Conservation (phyloP, 2,329 filamentous ascomycete species). For the Trichoderma polysporum region DNA sequence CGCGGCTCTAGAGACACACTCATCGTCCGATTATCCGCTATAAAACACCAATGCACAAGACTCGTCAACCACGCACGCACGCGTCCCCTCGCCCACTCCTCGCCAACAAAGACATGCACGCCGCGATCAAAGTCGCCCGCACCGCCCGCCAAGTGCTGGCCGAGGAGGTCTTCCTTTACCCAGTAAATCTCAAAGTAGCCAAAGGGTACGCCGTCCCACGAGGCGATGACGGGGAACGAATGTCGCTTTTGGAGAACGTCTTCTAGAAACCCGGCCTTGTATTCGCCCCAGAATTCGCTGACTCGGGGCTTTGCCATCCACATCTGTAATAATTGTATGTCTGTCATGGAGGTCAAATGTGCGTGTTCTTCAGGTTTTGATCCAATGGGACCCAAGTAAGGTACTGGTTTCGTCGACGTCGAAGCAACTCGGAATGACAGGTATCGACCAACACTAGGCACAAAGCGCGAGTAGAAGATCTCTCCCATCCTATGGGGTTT, state of each 20-base stretch:
- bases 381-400: conserved; percentile 61
- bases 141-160: conserved; percentile 63
- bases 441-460: conserved; percentile 79
- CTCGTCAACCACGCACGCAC: conserved; percentile 81
- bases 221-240: conserved; percentile 86
- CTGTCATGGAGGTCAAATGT: conserved; percentile 48
- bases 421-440: conserved; percentile 86
- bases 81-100: conserved; percentile 85
- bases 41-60: conserved; percentile 81
- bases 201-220: conserved; percentile 94
- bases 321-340: conserved; percentile 65
- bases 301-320: conserved; percentile 92
- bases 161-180: conserved; percentile 88
- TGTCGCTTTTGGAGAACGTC: conserved; percentile 65
- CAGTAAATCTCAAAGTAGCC: conserved; percentile 98
- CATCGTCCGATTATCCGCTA: conserved; percentile 77
- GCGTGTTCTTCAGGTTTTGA: conserved; percentile 40
- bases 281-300: conserved; percentile 77
- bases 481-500: conserved; percentile 90
- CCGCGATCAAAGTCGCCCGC: conserved; percentile 83
- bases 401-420: conserved; percentile 60
- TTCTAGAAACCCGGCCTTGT: conserved; percentile 65
- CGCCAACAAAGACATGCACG: conserved; percentile 83
- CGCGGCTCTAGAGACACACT: conserved; percentile 84
- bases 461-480: conserved; percentile 83